Evolutionary conservation across 164 flowering plant species (phyloP), one percentile per base, ranked within the genome.

Genomic region (Vitis cinerea): DNA sequence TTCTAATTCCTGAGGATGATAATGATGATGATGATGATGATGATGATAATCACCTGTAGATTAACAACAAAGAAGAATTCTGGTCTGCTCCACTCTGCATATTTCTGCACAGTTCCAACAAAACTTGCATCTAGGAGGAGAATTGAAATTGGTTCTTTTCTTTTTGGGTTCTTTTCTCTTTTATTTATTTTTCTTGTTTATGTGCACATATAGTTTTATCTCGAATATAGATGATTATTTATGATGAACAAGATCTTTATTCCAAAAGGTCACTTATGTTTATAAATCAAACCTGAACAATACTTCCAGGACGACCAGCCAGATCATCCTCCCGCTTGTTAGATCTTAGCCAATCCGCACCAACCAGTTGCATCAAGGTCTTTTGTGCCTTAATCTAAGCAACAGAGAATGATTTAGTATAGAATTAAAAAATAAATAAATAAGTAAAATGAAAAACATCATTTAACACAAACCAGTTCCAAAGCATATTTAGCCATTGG

Each of bases 21-120:
- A 16, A 59, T 52, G 16, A 55, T 9, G 11, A 14, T 10, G n/a
- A n/a, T 29, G 23, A 57, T 2, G 6, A 19, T 12, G 62, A 48
- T 5, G 31, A 1, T 47, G 4, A 31, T 62, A 52, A 47, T 78
- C 19, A 90, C 99, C 88, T 95, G 99, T 72, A 95, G 86, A 75
- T 91, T 93, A 47, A 95, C 84, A 17, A 95, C 70, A 65, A 95
- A 86, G 77, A 93, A 95, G 81, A 93, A 95, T 63, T 95, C 98
- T 14, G 87, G 88, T 52, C 97, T 86, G 60, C 94, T 96, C 23
- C 75, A 73, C 51, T 78, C 86, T 60, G 93, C 99, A 83, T 79
- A 89, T 79, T 87, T 83, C 99, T 94, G 88, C 80, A 79, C 47
- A 30, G 50, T 30, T 52, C 12, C 58, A 50, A 63, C 5, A 19